Percentiles rank a stretch among this genome's conserved stretches.
phyloP scores from a whole-genome alignment of 2,329 filamentous ascomycete species.

The Microsporum canis region DNA sequence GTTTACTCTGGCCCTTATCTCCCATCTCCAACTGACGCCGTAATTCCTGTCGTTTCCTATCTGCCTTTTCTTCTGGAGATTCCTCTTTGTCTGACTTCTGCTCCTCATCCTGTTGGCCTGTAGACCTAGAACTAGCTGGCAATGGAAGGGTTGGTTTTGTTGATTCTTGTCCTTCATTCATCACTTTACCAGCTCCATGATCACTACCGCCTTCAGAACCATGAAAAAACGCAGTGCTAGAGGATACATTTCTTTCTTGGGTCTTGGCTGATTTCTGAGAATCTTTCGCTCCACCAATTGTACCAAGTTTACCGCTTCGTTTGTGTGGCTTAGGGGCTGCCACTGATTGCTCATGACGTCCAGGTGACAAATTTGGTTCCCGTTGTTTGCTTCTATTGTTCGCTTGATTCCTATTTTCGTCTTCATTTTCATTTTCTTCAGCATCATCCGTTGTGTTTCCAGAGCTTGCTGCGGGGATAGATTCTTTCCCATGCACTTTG shows the following conservation, averaged over 20 bases:
- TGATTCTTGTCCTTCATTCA: neutral
- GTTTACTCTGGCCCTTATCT: conserved; percentile 33
- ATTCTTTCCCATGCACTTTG: neutral
- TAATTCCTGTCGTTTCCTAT: conserved; percentile 45
- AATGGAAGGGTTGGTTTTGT: neutral
- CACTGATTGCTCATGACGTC: conserved; percentile 12
- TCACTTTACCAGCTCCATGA: neutral
- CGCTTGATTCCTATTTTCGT: conserved; percentile 7
- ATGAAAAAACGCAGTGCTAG: no score
- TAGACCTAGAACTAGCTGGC: neutral
- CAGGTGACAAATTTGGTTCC: neutral
- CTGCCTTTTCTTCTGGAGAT: conserved; percentile 43
- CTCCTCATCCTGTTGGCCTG: conserved; percentile 14
- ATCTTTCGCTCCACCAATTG: conserved; percentile 22
- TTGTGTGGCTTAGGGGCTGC: conserved; percentile 15
- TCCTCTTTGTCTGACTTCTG: conserved; percentile 19
- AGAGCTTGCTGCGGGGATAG: neutral
- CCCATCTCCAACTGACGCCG: conserved; percentile 43
- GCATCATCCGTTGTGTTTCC: conserved; percentile 14
- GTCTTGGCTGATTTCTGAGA: conserved; percentile 6
- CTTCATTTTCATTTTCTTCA: conserved; percentile 11
- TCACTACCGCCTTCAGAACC: neutral
- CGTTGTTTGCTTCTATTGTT: neutral
- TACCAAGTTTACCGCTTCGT: conserved; percentile 23
- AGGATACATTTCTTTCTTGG: neutral